These are phyloP conservation scores for Penicillium goetzii DNA, from an alignment of 495 filamentous ascomycete genomes.

Conservation along the genomic window DNA sequence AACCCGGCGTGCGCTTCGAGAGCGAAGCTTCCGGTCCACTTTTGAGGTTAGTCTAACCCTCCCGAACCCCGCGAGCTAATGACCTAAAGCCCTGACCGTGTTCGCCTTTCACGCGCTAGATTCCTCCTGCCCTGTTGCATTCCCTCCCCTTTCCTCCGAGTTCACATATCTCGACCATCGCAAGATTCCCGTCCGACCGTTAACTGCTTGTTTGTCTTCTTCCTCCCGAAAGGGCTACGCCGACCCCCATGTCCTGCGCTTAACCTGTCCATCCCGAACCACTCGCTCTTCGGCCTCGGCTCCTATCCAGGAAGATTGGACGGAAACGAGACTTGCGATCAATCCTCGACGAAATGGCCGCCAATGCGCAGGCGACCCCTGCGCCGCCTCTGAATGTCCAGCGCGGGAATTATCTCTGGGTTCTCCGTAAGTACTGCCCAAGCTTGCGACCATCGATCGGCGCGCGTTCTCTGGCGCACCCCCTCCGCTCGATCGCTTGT, in stretches of 20 bases:
- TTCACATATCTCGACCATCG: slow-evolving; percentile 25
- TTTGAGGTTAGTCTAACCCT: slow-evolving; percentile 22
- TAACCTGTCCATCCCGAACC: slow-evolving; percentile 13
- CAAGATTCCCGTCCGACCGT: slow-evolving; percentile 18
- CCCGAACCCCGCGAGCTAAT: slow-evolving; percentile 28
- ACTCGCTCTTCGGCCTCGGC: slow-evolving; percentile 14
- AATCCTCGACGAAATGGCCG: slow-evolving; percentile 40
- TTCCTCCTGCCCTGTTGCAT: slow-evolving; percentile 32
- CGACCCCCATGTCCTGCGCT: slow-evolving; percentile 36
- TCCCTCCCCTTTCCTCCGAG: slow-evolving; percentile 30
- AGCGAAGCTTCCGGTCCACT: slow-evolving; percentile 16
- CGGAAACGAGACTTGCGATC: slow-evolving; percentile 14
- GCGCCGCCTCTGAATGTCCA: slow-evolving; percentile 50
- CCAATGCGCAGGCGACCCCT: slow-evolving; percentile 23
- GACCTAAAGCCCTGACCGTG: slow-evolving; percentile 24
- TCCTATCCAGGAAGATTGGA: slow-evolving; percentile 17
- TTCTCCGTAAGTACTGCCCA: slow-evolving; percentile 68
- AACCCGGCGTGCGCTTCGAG: slow-evolving; percentile 4
- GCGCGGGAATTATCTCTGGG: slow-evolving; percentile 71
- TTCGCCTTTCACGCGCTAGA: slow-evolving; percentile 20
- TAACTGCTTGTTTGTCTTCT: slow-evolving; percentile 12
- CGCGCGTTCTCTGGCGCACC: slow-evolving; percentile 16
- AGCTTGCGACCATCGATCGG: slow-evolving; percentile 14
- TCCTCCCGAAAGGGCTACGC: slow-evolving; percentile 31
- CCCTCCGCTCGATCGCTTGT: neutral